Evolutionary conservation across 2,329 filamentous ascomycete genomes (phyloP).

Genomic region (Xylariales sp.): DNA sequence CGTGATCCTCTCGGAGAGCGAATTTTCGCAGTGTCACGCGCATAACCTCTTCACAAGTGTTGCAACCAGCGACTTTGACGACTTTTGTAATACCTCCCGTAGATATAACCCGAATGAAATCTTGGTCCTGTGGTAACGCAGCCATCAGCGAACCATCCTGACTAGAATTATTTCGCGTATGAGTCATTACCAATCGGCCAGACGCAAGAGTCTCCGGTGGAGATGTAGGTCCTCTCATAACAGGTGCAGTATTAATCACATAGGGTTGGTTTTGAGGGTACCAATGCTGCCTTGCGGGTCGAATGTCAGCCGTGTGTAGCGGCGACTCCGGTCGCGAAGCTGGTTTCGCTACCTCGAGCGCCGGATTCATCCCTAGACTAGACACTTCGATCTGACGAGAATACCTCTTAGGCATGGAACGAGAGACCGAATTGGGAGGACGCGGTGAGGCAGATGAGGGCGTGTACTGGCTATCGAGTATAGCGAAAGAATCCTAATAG

Average conservation of each 20-base stretch:
- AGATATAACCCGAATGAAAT: constrained; percentile 92
- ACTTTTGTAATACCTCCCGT: constrained; percentile 93
- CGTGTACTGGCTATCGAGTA: constrained; percentile 74
- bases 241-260: constrained; percentile 61
- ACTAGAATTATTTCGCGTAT: constrained; percentile 84
- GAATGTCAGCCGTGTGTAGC: constrained; percentile 66
- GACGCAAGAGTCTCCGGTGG: constrained; percentile 72
- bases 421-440: constrained; percentile 65
- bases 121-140: constrained; percentile 84
- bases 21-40: constrained; percentile 89
- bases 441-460: constrained; percentile 74
- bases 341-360: constrained; percentile 62
- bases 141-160: constrained; percentile 89
- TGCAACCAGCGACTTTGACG: constrained; percentile 91
- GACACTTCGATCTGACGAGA: constrained; percentile 69
- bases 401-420: constrained; percentile 68
- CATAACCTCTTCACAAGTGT: constrained; percentile 92
- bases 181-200: constrained; percentile 71
- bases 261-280: constrained; percentile 65
- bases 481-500: constrained; percentile 81
- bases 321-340: constrained; percentile 79
- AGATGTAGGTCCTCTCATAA: constrained; percentile 67
- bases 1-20: constrained; percentile 86
- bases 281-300: constrained; percentile 63
- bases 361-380: constrained; percentile 53